Percentiles rank a stretch among this genome's conserved stretches.
Evolutionary conservation across 371 early-diverging fungal species (phyloP).

Genomic region (Lichtheimia ornata): DNA sequence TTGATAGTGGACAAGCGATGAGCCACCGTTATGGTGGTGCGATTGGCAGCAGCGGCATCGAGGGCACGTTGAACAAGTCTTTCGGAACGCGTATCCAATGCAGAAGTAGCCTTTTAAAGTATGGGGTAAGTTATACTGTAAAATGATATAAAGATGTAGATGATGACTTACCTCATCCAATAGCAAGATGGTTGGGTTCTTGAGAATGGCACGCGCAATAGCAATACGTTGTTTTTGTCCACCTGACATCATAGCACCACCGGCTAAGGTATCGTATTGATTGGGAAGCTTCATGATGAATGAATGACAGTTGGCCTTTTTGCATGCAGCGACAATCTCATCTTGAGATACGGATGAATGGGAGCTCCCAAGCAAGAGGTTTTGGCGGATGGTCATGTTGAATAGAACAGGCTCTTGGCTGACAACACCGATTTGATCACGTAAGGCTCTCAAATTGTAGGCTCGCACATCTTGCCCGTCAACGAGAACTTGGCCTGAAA

Average conservation of each 20-base stretch:
- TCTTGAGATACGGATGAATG: conserved; percentile 36
- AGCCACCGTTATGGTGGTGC: conserved; percentile 88
- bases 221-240: conserved; percentile 63
- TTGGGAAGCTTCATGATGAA: conserved; percentile 74
- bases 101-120: conserved; percentile 63
- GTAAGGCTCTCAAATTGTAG: conserved; percentile 68
- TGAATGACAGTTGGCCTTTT: conserved; percentile 69
- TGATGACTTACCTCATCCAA: conserved; percentile 29
- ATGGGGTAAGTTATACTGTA: conserved; percentile 19
- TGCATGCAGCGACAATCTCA: conserved; percentile 58
- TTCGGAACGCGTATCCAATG: conserved; percentile 75
- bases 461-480: conserved; percentile 70
- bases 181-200: conserved; percentile 30
- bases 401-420: conserved; percentile 87
- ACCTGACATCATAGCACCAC: conserved; percentile 72
- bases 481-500: conserved; percentile 59
- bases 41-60: conserved; percentile 64
- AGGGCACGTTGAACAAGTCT: conserved; percentile 71
- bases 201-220: conserved; percentile 38
- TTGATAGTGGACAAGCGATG: conserved; percentile 76
- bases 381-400: conserved; percentile 75
- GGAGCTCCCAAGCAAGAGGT: conserved; percentile 66
- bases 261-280: conserved; percentile 67
- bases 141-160: conserved; percentile 8
- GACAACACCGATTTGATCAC: conserved; percentile 82